Conservation (phyloP, 164 flowering plant species). For the Euptelea pleiosperma region DNA sequence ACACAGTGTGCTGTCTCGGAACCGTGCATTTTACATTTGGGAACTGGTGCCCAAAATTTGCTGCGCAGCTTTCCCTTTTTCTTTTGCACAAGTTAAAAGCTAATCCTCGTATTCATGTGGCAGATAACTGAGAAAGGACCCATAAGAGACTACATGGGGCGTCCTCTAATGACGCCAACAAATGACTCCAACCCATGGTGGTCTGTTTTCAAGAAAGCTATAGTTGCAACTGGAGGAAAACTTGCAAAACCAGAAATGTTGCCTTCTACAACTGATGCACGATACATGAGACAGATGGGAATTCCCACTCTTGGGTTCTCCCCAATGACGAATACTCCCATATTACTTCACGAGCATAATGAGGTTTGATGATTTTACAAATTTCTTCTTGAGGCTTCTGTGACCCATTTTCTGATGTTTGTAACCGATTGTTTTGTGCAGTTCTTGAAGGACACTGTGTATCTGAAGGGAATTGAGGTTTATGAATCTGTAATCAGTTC, state of each 20-base stretch:
- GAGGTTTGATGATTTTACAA: slow-evolving; percentile 45
- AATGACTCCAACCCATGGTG: slow-evolving; percentile 93
- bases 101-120: slow-evolving; percentile 10
- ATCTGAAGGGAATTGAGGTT: slow-evolving; percentile 64
- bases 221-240: slow-evolving; percentile 68
- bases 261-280: slow-evolving; percentile 91
- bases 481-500: slow-evolving; percentile 74
- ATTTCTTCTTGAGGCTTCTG: neutral
- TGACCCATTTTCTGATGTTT: neutral
- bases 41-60: neutral
- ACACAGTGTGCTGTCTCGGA: too few species aligned
- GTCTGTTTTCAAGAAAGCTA: slow-evolving; percentile 69
- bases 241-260: slow-evolving; percentile 90
- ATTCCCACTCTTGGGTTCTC: slow-evolving; percentile 93
- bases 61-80: neutral
- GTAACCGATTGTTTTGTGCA: slow-evolving; percentile 26
- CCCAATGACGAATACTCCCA: slow-evolving; percentile 86
- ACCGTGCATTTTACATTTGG: too few species aligned
- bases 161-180: slow-evolving; percentile 69
- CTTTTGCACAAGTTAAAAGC: neutral
- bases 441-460: slow-evolving; percentile 69
- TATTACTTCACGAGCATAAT: slow-evolving; percentile 90
- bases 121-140: slow-evolving; percentile 75
- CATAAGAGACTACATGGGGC: slow-evolving; percentile 57
- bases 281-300: slow-evolving; percentile 67